Base-by-base conservation (phyloP, 805 yeast species). In the Tanozyma kutaoensis region DNA sequence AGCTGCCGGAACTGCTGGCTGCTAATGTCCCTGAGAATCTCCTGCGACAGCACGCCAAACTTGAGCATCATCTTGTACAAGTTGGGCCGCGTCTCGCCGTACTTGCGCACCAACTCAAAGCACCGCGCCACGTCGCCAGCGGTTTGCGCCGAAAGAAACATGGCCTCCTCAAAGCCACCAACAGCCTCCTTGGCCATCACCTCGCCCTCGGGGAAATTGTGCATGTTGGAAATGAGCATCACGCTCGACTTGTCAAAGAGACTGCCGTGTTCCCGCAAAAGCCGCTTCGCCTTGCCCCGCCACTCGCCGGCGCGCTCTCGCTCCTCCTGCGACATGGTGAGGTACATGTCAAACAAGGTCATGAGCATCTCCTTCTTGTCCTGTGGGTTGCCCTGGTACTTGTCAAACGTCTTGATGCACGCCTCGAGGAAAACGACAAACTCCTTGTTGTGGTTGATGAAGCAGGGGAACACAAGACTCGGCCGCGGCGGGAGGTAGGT, bases 371-470 rank as follows among this genome's bases (percentile, higher is more conserved):
- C 93, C 27, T 66, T 67, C 38, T 74, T 71, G 41, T 88, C 95
- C 34, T 67, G 69, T 4, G 50, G 50, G 27, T 68, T 62, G 0
- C 91, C 88, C 28, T 79, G 91, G 42, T 75, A 80, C 30, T 65
- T 66, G 29, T 76, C 85, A 43, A 80, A 80, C 9, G 79, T 65
- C 39, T 76, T 81, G 11, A 85, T 52, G 40, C 95, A 84, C 0
- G 97, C 96, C 46, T 91, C 98, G 30, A 91, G 50, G 36, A 91
- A 91, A 6, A 81, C 79, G 15, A 86, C 91, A 61, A 91, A 88
- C 43, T 86, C 91, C 42, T 75, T 69, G 0, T 91, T 85, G 45
- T 79, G 82, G 37, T 76, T 69, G n/a, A 80, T 71, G 47, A 91
- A 91, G 2, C 93, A 73, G 2, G 88, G 75, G 45, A 84, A 91